These are phyloP conservation scores for Talaromyces borbonicus DNA, from an alignment of 495 filamentous ascomycete genomes.

Conservation along the genomic window DNA sequence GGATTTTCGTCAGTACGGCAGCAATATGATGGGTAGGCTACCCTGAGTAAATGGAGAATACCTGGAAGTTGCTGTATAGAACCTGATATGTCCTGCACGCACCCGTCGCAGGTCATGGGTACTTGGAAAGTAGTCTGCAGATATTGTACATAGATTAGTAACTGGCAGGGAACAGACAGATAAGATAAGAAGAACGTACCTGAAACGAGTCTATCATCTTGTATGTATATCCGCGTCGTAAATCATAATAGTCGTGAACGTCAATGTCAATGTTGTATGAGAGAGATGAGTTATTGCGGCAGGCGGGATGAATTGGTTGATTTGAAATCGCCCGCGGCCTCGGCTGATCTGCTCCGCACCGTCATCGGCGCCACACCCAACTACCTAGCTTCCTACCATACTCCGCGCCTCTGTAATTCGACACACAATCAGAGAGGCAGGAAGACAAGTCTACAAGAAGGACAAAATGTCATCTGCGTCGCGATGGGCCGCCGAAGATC, in stretches of 20 bases:
- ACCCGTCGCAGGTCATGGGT: slow-evolving; percentile 80
- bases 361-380: slow-evolving; percentile 1
- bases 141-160: slow-evolving; percentile 1
- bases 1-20: background rate
- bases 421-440: no score
- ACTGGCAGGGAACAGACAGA: background rate
- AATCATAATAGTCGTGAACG: slow-evolving; percentile 33
- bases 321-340: slow-evolving; percentile 25
- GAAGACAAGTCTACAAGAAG: slow-evolving; percentile 28
- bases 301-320: no score
- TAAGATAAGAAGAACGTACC: slow-evolving; percentile 21
- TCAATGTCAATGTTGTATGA: slow-evolving; percentile 4
- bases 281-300: slow-evolving; percentile 1
- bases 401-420: no score
- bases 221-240: no score
- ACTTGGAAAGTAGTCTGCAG: slow-evolving; percentile 84
- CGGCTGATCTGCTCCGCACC: slow-evolving; percentile 5
- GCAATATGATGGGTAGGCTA: background rate
- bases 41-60: no score
- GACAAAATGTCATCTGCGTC: slow-evolving; percentile 56
- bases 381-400: background rate
- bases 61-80: slow-evolving; percentile 65
- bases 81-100: slow-evolving; percentile 71
- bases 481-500: slow-evolving; percentile 74
- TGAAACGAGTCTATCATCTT: slow-evolving; percentile 53